These are phyloP conservation scores for Moesziomyces globuligerus DNA, from an alignment of 1,284 basidiomycete species.

Conservation along the genomic window DNA sequence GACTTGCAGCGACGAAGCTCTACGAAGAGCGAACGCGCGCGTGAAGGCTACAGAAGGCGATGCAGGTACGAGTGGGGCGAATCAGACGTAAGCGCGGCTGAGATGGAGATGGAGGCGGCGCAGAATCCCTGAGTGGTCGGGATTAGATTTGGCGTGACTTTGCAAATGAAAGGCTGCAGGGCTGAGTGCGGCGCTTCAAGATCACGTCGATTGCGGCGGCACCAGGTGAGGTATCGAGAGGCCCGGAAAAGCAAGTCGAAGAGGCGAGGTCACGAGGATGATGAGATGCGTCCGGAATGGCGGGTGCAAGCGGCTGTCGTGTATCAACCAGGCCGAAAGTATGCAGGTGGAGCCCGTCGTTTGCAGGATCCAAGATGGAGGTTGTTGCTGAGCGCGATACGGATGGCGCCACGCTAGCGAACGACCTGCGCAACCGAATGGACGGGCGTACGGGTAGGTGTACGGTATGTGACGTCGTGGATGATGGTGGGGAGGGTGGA, in stretches of 20 bases:
- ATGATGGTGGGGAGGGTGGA: not conserved
- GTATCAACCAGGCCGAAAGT: not conserved
- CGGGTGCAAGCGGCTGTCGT: too few relatives aligned
- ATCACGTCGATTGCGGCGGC: not conserved
- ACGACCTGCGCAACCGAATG: not conserved
- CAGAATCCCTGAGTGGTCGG: not conserved
- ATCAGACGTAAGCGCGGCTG: not conserved
- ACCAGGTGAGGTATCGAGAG: too few relatives aligned
- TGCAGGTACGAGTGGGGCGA: not conserved
- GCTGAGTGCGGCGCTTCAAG: too few relatives aligned
- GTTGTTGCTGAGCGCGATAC: not conserved
- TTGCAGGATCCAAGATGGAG: not conserved
- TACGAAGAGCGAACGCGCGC: not conserved
- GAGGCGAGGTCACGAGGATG: too few relatives aligned
- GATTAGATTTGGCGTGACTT: not conserved
- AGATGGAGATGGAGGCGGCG: not conserved
- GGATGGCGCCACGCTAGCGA: not conserved
- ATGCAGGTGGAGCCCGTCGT: not conserved
- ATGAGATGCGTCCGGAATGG: too few relatives aligned
- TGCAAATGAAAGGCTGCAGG: not conserved
- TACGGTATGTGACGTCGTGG: too few relatives aligned
- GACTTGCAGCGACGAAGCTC: not conserved
- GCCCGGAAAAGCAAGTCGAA: too few relatives aligned
- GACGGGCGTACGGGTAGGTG: too few relatives aligned
- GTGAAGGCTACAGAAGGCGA: not conserved